Evolutionary conservation across 768 basidiomycete genomes (phyloP), one percentile per base, ranked within the genome.

Genomic region (Brasilioporus rufonigricans): DNA sequence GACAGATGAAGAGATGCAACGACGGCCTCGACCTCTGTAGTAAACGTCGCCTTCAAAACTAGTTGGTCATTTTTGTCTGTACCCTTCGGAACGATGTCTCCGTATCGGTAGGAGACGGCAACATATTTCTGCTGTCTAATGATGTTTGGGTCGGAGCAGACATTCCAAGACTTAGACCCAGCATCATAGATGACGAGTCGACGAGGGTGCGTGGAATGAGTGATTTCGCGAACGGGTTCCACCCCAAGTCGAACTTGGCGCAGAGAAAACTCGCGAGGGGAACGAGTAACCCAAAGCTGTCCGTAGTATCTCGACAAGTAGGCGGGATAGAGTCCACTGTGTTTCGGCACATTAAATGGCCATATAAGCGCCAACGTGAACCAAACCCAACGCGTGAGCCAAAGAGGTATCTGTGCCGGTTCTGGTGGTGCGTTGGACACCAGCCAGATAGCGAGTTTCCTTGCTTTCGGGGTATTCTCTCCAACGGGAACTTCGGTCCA

Each of bases 261-360:
- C 16, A 65, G 35, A 44, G 65, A 62, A 44, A 58, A 50, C 18
- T 69, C 68, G 39, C 39, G 52, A 39, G 63, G 56, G 8, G 63
- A 62, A 45, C 57, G 57, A 52, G 66, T 29, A 21, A 26, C 39
- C 68, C 65, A 70, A 18, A 70, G 60, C 1, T 68, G 65, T 3
- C 65, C 57, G 14, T 53, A 35, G 33, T 60, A 65, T 45, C 29
- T 59, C 19, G 63, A 54, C 40, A 60, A 43, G 36, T 67, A 67
- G 24, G 60, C 13, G 2, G 50, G 52, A 43, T 65, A 67, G n/a
- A 39, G 12, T 16, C 44, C 50, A 1, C 53, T 62, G 38, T 56
- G 9, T 1, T 0, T 39, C 1, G 65, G 56, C 2, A 2, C 5
- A 23, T n/a, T 12, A n/a, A 48, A 48, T 19, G 67, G 57, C 51